phyloP scores from a whole-genome alignment of 2,329 filamentous ascomycete species.

The Lecanicillium sp. region DNA sequence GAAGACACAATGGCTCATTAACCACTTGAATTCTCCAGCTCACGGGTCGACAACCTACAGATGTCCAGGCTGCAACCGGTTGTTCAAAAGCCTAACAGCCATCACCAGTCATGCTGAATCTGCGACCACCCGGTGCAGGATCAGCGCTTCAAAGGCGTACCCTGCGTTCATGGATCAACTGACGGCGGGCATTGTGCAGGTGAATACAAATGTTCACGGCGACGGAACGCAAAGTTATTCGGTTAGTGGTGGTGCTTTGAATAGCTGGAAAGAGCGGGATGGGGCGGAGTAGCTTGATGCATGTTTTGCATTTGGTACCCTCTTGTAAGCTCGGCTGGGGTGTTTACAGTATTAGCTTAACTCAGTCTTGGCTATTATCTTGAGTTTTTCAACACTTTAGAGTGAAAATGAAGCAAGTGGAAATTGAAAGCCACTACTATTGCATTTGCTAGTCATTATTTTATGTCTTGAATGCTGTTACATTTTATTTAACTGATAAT shows the following conservation, averaged over 20 bases:
- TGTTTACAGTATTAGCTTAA: no score
- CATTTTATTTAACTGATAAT: neutral
- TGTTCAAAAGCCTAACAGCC: slow-evolving; percentile 9
- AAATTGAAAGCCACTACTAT: no score
- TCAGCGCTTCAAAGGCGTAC: slow-evolving; percentile 8
- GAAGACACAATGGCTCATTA: neutral
- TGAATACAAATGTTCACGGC: slow-evolving; percentile 11
- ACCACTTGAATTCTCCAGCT: slow-evolving; percentile 1
- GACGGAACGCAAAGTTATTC: slow-evolving; percentile 16
- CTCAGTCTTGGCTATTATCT: no score
- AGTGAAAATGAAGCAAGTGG: no score
- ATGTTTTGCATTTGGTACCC: no score
- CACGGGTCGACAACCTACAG: slow-evolving; percentile 8
- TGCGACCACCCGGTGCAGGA: slow-evolving; percentile 3
- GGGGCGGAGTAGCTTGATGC: no score
- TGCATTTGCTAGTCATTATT: no score
- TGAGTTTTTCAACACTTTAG: no score
- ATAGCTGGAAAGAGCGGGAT: no score
- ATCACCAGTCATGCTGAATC: slow-evolving; percentile 2
- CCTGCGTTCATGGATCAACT: slow-evolving; percentile 23
- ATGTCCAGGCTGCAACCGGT: slow-evolving; percentile 13
- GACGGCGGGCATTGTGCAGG: slow-evolving; percentile 22
- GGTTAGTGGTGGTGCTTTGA: no score
- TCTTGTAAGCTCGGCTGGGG: no score
- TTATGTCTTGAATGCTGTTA: neutral